phyloP scores from a whole-genome alignment of 2,329 filamentous ascomycete species.

The Alternaria infectoria region DNA sequence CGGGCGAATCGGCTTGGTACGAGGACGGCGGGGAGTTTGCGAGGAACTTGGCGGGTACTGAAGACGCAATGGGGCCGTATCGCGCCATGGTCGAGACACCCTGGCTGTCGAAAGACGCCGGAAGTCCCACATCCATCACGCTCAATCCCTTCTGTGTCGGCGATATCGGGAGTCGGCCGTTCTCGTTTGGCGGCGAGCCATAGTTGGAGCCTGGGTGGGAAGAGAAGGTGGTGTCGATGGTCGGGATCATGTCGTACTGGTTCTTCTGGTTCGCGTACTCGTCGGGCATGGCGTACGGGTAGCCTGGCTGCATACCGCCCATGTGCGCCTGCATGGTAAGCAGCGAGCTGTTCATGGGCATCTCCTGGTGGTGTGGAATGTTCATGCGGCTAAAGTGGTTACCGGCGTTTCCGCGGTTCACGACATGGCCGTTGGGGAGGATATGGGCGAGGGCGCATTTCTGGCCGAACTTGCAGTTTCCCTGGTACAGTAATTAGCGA shows the following conservation, averaged over 20 bases:
- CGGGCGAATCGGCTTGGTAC: slow-evolving; percentile 65
- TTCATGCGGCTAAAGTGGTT: slow-evolving; percentile 72
- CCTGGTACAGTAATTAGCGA: slow-evolving; percentile 59
- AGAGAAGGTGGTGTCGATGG: slow-evolving; percentile 64
- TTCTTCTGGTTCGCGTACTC: slow-evolving; percentile 42
- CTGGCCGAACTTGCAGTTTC: slow-evolving; percentile 98
- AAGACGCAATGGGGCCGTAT: slow-evolving; percentile 89
- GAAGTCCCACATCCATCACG: slow-evolving; percentile 90
- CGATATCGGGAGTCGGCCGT: slow-evolving; percentile 74
- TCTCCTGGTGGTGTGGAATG: slow-evolving; percentile 68
- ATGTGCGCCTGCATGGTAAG: slow-evolving; percentile 63
- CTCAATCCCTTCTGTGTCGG: slow-evolving; percentile 77
- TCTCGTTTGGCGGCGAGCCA: slow-evolving; percentile 80
- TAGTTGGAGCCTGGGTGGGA: slow-evolving; percentile 69
- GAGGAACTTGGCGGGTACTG: slow-evolving; percentile 89
- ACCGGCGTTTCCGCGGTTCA: slow-evolving; percentile 69
- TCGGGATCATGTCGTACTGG: slow-evolving; percentile 59
- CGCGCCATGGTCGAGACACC: slow-evolving; percentile 90
- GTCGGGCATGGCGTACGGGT: slow-evolving; percentile 51
- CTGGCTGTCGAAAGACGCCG: slow-evolving; percentile 95
- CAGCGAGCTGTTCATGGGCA: slow-evolving; percentile 76
- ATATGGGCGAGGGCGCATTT: slow-evolving; percentile 98
- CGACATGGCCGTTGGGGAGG: slow-evolving; percentile 87
- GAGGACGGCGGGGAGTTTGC: slow-evolving; percentile 81
- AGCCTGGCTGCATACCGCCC: slow-evolving; percentile 50